Evolutionary conservation across 306 rosid genomes (phyloP).

Genomic region (Dalbergia oliveri): DNA sequence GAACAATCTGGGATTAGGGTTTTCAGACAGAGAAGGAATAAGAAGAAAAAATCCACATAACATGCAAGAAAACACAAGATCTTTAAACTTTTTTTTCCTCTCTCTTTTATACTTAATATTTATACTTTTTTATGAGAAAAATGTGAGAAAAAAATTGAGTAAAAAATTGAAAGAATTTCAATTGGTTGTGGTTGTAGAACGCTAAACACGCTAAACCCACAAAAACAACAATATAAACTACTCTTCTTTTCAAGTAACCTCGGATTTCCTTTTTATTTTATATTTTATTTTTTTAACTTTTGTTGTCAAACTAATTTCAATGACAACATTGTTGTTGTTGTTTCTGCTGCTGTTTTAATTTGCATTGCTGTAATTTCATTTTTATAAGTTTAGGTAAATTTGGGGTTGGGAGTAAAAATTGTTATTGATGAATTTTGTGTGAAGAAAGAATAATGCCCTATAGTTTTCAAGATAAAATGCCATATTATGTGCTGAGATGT

Average conservation of each 20-base stretch:
- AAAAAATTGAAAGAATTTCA: conserved; percentile 39
- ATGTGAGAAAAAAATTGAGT: neutral
- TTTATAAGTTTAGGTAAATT: neutral
- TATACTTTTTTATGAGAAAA: conserved; percentile 1
- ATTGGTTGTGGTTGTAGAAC: conserved; percentile 57
- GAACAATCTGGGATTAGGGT: conserved; percentile 74
- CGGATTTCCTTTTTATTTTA: neutral
- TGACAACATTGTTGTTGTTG: conserved; percentile 8
- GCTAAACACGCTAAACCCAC: conserved; percentile 52
- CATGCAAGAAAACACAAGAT: conserved; percentile 47
- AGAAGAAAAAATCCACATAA: conserved; percentile 56
- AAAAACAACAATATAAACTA: conserved; percentile 41
- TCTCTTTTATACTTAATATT: neutral
- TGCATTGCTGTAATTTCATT: neutral
- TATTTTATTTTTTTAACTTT: neutral
- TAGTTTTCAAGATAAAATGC: no score
- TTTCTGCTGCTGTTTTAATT: neutral
- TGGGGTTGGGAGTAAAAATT: neutral
- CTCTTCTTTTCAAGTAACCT: conserved; percentile 39
- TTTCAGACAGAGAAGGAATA: conserved; percentile 54
- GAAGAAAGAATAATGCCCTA: neutral
- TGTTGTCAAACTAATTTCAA: conserved; percentile 24
- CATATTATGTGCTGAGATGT: no score
- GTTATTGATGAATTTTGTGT: conserved; percentile 14
- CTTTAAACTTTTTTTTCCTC: conserved; percentile 27